phyloP scores from a whole-genome alignment of 768 basidiomycete genomes.

The Termitomyces titanicus region DNA sequence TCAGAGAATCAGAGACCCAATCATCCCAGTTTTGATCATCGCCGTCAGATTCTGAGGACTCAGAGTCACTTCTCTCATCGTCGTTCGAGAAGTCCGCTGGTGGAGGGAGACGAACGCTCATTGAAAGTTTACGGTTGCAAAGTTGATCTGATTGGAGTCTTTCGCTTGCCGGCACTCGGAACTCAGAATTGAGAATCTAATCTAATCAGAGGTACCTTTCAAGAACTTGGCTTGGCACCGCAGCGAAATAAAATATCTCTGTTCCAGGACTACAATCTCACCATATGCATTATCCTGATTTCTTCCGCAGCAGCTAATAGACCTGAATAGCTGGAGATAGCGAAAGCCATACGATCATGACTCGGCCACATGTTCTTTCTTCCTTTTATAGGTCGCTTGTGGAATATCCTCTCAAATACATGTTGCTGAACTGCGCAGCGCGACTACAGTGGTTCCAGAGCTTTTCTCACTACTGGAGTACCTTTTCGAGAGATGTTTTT shows the following conservation, averaged over 20 bases:
- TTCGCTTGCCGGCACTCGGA: background rate
- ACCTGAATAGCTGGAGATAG: background rate
- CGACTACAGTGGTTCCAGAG: background rate
- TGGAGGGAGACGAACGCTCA: conserved; percentile 38
- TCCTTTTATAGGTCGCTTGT: background rate
- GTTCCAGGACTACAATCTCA: no score
- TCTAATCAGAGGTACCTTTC: background rate
- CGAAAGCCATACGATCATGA: background rate
- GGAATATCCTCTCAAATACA: background rate
- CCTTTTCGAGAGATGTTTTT: background rate
- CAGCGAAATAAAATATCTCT: no score
- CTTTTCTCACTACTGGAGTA: background rate
- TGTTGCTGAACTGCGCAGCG: background rate
- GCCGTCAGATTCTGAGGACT: conserved; percentile 31
- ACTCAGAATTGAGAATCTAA: background rate
- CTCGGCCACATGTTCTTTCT: background rate
- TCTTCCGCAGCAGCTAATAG: background rate
- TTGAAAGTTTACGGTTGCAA: conserved; percentile 15
- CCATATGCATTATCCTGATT: background rate
- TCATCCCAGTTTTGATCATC: conserved; percentile 73
- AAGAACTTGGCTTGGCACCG: background rate
- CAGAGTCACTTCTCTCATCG: conserved; percentile 21
- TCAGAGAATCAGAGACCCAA: conserved; percentile 70
- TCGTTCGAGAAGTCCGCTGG: conserved; percentile 18
- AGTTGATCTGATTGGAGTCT: background rate